phyloP scores from a whole-genome alignment of 768 basidiomycete genomes.

The Exidia glandulosa region DNA sequence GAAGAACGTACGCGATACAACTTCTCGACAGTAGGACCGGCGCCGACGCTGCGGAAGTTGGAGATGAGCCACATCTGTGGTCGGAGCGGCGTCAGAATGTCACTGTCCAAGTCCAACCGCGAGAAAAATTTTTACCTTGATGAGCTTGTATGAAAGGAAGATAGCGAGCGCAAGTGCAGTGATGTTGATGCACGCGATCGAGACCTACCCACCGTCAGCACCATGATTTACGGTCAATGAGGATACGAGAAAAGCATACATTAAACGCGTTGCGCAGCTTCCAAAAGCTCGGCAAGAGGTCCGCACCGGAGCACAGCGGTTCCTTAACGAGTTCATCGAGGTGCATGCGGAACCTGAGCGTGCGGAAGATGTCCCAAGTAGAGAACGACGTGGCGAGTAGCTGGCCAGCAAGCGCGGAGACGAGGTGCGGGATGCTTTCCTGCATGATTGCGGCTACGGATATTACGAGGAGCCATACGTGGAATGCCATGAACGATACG shows the following conservation, averaged over 20 bases:
- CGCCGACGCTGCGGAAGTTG: constrained; percentile 36
- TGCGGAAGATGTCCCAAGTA: constrained; percentile 28
- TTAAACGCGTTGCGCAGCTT: constrained; percentile 23
- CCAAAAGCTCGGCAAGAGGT: constrained; percentile 36
- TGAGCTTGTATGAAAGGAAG: neutral
- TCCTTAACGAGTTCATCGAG: constrained; percentile 27
- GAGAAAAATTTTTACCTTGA: neutral
- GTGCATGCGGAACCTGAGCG: constrained; percentile 17
- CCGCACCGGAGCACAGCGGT: constrained; percentile 28
- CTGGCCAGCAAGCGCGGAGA: constrained; percentile 37
- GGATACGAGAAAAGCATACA: constrained; percentile 19
- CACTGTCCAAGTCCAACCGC: constrained; percentile 18
- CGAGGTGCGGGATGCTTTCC: neutral
- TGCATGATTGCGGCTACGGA: neutral
- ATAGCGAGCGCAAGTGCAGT: constrained; percentile 31
- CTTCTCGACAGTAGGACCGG: constrained; percentile 31
- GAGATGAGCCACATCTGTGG: neutral
- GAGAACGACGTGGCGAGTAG: constrained; percentile 38
- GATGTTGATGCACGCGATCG: constrained; percentile 36
- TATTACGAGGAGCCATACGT: neutral
- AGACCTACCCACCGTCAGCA: constrained; percentile 33
- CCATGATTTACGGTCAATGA: constrained; percentile 21
- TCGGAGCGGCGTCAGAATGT: constrained; percentile 29
- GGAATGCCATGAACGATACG: neutral
- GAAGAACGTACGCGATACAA: constrained; percentile 33